Evolutionary conservation across 1,139 yeast genomes (phyloP), one percentile per base, ranked within the genome.

Genomic region (Taphrina betulina): DNA sequence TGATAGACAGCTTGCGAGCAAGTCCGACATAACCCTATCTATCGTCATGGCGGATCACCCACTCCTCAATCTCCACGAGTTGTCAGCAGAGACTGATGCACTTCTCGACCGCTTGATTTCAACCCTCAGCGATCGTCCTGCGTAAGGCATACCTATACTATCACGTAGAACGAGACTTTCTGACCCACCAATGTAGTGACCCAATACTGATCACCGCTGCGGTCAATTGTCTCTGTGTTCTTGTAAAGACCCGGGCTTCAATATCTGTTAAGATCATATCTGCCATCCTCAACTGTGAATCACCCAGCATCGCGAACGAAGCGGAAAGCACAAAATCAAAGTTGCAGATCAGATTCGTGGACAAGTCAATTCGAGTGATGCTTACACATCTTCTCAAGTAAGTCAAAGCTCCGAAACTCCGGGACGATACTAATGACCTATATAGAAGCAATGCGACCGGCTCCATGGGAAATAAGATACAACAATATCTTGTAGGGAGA

Each of bases 21-120:
- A 63, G 14, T 63, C 67, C 16, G 80, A 78, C 34, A 78, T 82
- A 45, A 83, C 86, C 19, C 72, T 86, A 48, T 69, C 80, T 2
- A 71, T 78, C 57, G 82, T 88, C 0, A 79, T 79, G 22, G 74
- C 80, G 1, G 75, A 74, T 57, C 97, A 90, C 67, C 79, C 90
- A 0, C 77, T 88, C 50, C 75, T 90, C 51, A 78, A 78, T 59
- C 74, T 72, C 54, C 68, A 73, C 59, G 67, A 68, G 10, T 71
- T 88, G 62, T 89, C 85, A 63, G 79, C 84, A 5, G 95, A 90
- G 68, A 85, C 92, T 0, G 77, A 76, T 56, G 82, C 78, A 1
- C 72, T 85, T 52, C 72, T 92, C 50, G 95, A 88, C 62, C 69
- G 80, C 50, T 68, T 90, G 36, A 71, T 88, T 50, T 72, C 75